Evolutionary conservation across 2,329 filamentous ascomycete species (phyloP), one percentile per base, ranked within the genome.

Genomic region (Stachybotrys chartarum): DNA sequence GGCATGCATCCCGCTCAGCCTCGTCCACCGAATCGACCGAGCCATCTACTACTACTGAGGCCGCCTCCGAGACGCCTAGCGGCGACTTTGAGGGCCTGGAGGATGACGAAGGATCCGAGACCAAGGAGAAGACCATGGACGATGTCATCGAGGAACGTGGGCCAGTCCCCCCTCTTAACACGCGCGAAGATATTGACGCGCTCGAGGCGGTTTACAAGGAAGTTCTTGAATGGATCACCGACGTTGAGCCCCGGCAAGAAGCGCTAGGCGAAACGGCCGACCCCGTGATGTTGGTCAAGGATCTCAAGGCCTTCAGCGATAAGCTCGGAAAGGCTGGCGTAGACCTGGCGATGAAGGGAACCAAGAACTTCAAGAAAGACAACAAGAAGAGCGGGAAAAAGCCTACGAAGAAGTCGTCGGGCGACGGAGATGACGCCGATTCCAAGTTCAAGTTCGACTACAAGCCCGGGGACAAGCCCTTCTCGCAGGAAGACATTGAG

Each of bases 31-130:
- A 63, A 58, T 71, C 67, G 48, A 70, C 66, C 17, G 62, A 71
- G 50, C 67, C 72, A 42, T 71, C 79, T 3, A 74, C 69, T 55
- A 68, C 77, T 17, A 72, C 76, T 7, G 70, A 66, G 11, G 58
- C 79, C 7, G 70, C 77, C 1, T 67, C 80, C 6, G 73, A 80
- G 16, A 74, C 79, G 1, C 69, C 80, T 1, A 70, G 78, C 11
- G 78, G 76, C 45, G 82, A 84, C 3, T 85, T 90, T 64, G 89
- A 85, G 39, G 88, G 85, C n/a, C 82, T 94, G 1, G 91, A 96
- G 59, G 90, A 94, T 53, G 87, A 90, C 24, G 72, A 76, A 67
- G 39, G 66, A 64, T 10, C 67, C 69, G 18, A 57, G 5, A 63
- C 66, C 64, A 81, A 68, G 61, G 75, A 68, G 11, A 61, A 70